Percentiles rank a stretch among this genome's conserved stretches.
phyloP scores from a whole-genome alignment of 441 rosid species.

The Croton laevigatus region DNA sequence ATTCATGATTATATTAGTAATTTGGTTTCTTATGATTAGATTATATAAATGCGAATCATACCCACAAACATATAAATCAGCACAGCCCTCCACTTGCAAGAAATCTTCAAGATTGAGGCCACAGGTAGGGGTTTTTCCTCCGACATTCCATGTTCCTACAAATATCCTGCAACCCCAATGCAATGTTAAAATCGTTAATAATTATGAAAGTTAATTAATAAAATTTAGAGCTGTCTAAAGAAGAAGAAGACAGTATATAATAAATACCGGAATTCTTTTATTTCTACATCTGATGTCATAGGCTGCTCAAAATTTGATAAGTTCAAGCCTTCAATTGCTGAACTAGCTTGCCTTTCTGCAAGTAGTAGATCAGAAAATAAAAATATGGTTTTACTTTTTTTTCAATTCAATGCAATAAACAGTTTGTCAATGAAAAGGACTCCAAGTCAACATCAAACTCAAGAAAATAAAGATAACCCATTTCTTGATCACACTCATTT shows the following conservation, averaged over 20 bases:
- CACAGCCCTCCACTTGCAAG: slow-evolving; percentile 69
- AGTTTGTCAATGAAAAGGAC: slow-evolving; percentile 23
- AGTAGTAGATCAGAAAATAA: slow-evolving; percentile 8
- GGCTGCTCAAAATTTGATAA: slow-evolving; percentile 55
- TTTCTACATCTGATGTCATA: slow-evolving; percentile 51
- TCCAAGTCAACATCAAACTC: slow-evolving; percentile 22
- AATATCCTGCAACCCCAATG: slow-evolving; percentile 53
- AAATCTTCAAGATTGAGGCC: slow-evolving; percentile 79
- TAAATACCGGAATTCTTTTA: slow-evolving; percentile 59
- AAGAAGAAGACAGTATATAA: background rate
- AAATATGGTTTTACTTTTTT: background rate
- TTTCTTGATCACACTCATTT: background rate
- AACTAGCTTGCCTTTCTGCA: slow-evolving; percentile 55
- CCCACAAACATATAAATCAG: slow-evolving; percentile 92
- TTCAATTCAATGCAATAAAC: slow-evolving; percentile 9
- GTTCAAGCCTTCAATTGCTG: slow-evolving; percentile 69
- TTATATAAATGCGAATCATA: slow-evolving; percentile 30
- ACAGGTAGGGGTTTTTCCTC: slow-evolving; percentile 69
- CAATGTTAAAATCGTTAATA: background rate
- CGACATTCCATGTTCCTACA: slow-evolving; percentile 95
- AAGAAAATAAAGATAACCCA: slow-evolving; percentile 12
- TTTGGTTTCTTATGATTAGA: background rate
- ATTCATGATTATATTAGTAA: no score
- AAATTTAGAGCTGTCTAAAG: background rate
- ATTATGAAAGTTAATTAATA: background rate